A percentile compares a stretch with the other conserved stretches of the same genome.
Conservation (phyloP, 148 eudicot genomes). For the Vaccinium vitisidaea region DNA sequence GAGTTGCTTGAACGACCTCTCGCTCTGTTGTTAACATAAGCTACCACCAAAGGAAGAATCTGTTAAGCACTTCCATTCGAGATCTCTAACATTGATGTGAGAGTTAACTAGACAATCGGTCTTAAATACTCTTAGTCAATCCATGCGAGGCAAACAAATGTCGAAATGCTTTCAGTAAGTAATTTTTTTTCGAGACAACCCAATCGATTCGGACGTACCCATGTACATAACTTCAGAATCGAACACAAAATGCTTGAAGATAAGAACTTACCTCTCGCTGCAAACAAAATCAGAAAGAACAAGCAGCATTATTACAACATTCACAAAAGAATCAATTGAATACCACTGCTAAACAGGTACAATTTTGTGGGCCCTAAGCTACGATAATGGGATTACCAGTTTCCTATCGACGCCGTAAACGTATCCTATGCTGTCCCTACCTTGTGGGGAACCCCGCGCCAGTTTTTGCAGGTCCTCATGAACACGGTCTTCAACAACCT, state of each 20-base stretch:
- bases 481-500: conserved; percentile 66
- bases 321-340: not conserved
- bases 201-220: conserved; percentile 71
- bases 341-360: not conserved
- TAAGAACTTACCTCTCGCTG: conserved; percentile 99
- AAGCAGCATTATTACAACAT: conserved; percentile 37
- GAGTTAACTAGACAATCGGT: conserved; percentile 61
- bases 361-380: conserved; percentile 14
- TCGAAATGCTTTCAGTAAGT: conserved; percentile 42
- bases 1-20: conserved; percentile 78
- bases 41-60: conserved; percentile 92
- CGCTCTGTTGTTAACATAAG: conserved; percentile 91
- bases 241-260: conserved; percentile 75
- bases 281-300: conserved; percentile 61
- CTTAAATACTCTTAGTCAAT: conserved; percentile 42
- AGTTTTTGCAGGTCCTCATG: conserved; percentile 78
- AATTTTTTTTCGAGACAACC: conserved; percentile 51
- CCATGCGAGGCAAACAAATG: conserved; percentile 52
- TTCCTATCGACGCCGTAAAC: conserved; percentile 26
- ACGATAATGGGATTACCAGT: conserved; percentile 29
- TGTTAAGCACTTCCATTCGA: conserved; percentile 67
- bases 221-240: conserved; percentile 75
- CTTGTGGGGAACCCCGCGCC: conserved; percentile 84
- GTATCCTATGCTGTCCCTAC: conserved; percentile 62
- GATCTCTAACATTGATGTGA: conserved; percentile 50